phyloP scores from a whole-genome alignment of 1,284 basidiomycete genomes.

The Ustilago loliicola region DNA sequence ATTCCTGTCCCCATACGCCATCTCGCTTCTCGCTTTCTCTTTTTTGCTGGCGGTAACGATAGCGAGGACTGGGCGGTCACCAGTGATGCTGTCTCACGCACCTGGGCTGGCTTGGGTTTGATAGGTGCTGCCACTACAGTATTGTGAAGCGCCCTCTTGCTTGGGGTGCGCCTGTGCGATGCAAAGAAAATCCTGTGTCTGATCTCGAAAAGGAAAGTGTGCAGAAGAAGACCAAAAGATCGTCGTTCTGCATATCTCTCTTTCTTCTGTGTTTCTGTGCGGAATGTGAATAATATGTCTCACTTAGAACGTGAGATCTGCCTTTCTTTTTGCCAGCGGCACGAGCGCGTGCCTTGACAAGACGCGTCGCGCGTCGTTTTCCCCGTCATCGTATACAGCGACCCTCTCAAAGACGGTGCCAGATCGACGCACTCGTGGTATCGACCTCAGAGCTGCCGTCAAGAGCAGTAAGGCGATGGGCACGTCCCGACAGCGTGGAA shows the following conservation, averaged over 20 bases:
- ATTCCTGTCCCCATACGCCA: slow-evolving; percentile 15
- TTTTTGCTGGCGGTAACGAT: not conserved
- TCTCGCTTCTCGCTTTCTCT: slow-evolving; percentile 14
- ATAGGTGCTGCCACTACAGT: too few species aligned
- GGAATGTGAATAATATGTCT: too few species aligned
- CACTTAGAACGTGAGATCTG: not conserved
- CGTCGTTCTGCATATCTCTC: not conserved
- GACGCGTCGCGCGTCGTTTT: not conserved
- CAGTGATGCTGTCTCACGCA: too few species aligned
- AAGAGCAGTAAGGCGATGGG: not conserved
- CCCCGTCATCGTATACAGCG: not conserved
- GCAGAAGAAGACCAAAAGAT: not conserved
- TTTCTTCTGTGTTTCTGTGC: not conserved
- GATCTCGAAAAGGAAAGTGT: not conserved
- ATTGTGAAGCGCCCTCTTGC: too few species aligned
- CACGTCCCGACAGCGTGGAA: not conserved
- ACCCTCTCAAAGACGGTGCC: too few species aligned
- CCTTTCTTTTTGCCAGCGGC: not conserved
- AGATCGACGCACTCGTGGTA: not conserved
- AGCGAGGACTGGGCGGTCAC: not conserved
- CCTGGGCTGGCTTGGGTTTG: too few species aligned
- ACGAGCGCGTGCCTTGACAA: too few species aligned
- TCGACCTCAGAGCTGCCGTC: not conserved
- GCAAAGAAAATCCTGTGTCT: too few species aligned
- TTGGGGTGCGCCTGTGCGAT: too few species aligned